These are phyloP conservation scores for Anthoceros angustus DNA, from an alignment of 225 moss, liverwort and hornwort genomes.

Conservation along the genomic window DNA sequence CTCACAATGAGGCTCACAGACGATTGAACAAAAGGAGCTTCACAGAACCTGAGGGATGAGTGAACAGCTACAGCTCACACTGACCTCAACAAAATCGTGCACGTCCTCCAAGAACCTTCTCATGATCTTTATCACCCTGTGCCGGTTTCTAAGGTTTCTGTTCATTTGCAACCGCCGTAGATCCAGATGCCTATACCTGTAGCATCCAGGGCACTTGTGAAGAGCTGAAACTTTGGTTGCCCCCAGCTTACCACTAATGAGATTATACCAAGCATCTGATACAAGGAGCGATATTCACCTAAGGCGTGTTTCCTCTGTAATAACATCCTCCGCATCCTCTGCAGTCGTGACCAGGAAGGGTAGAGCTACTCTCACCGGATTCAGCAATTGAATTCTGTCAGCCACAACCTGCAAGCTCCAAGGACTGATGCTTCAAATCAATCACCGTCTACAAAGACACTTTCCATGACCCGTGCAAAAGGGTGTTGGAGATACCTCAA, in stretches of 20 bases:
- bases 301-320: slow-evolving; percentile 90
- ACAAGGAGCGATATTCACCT: slow-evolving; percentile 29
- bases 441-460: too few species aligned
- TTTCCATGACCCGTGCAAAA: neutral
- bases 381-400: slow-evolving; percentile 60
- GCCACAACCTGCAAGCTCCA: slow-evolving; percentile 46
- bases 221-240: slow-evolving; percentile 44
- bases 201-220: slow-evolving; percentile 42
- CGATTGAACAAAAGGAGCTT: neutral
- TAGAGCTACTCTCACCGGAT: slow-evolving; percentile 75
- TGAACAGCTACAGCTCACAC: neutral
- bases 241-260: slow-evolving; percentile 9
- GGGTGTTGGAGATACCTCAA: slow-evolving; percentile 36
- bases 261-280: neutral
- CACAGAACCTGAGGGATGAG: neutral
- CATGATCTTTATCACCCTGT: slow-evolving; percentile 74
- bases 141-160: slow-evolving; percentile 77
- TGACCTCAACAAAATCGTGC: slow-evolving; percentile 86
- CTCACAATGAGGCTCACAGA: neutral
- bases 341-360: slow-evolving; percentile 91
- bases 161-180: slow-evolving; percentile 85
- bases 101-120: slow-evolving; percentile 78
- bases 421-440: neutral
- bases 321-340: slow-evolving; percentile 59
- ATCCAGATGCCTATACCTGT: slow-evolving; percentile 95